Conservation (phyloP, 1,284 basidiomycete species). For the Boletus semigastroideus region DNA sequence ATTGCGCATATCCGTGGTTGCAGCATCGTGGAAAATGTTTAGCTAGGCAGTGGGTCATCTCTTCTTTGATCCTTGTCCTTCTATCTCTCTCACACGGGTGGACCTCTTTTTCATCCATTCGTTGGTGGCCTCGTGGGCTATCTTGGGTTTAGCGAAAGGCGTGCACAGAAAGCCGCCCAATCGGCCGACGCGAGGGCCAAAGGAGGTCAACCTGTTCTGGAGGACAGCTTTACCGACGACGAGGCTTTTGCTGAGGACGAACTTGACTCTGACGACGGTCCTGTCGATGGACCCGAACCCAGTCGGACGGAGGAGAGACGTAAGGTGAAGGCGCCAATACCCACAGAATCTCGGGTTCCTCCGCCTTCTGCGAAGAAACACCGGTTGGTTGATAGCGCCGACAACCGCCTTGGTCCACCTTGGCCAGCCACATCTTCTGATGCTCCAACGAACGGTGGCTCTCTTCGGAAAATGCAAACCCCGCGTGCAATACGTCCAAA, state of each 20-base stretch:
- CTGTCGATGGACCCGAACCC: constrained; percentile 18
- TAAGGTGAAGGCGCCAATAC: constrained; percentile 29
- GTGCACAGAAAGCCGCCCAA: constrained; percentile 47
- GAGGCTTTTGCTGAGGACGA: constrained; percentile 38
- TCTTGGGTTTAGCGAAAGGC: constrained; percentile 43
- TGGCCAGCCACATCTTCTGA: constrained; percentile 23
- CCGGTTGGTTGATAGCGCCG: constrained; percentile 17
- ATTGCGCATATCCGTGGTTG: constrained; percentile 75
- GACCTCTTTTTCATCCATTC: constrained; percentile 5
- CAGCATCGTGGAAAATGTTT: constrained; percentile 74
- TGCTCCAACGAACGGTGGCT: background rate
- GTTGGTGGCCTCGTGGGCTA: constrained; percentile 4
- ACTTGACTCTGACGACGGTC: constrained; percentile 43
- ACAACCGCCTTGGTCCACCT: constrained; percentile 22
- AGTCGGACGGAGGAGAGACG: constrained; percentile 30
- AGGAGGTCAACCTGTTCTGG: constrained; percentile 22
- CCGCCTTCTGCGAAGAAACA: constrained; percentile 26
- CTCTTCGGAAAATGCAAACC: constrained; percentile 22
- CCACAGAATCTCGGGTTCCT: constrained; percentile 20
- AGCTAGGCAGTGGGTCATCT: constrained; percentile 55
- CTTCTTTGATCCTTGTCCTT: constrained; percentile 2
- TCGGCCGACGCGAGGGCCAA: constrained; percentile 26
- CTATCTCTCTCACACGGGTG: constrained; percentile 9
- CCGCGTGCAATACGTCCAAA: constrained; percentile 30
- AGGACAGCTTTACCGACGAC: constrained; percentile 31